phyloP scores from a whole-genome alignment of 106 monocot genomes.

The Allium cepa region DNA sequence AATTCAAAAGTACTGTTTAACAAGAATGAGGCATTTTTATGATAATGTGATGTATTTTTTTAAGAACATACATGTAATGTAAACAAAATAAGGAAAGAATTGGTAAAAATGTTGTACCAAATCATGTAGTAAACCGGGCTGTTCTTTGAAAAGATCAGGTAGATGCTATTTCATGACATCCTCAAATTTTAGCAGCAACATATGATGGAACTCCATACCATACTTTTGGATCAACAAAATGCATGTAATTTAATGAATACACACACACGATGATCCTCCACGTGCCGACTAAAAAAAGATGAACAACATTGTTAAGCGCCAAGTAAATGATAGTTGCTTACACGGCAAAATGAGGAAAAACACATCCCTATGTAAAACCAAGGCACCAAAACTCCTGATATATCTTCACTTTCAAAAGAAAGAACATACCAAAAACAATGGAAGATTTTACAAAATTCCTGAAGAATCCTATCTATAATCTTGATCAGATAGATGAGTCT shows the following conservation, averaged over 20 bases:
- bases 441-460: no score
- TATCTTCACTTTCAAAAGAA: constrained; percentile 80
- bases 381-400: constrained; percentile 90
- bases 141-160: no score
- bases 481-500: no score
- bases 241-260: no score
- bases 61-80: no score
- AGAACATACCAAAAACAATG: constrained; percentile 84
- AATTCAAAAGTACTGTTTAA: no score
- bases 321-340: constrained; percentile 14
- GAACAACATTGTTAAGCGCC: no score
- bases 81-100: no score
- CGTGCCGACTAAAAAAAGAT: not conserved
- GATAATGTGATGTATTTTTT: not conserved
- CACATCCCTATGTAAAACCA: constrained; percentile 98
- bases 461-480: no score
- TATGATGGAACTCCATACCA: not conserved
- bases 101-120: constrained; percentile 38
- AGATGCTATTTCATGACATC: no score
- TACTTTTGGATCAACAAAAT: no score
- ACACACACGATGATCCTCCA: no score
- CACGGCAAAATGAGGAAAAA: constrained; percentile 98
- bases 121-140: constrained; percentile 87
- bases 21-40: not conserved
- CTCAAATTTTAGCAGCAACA: constrained; percentile 35